Conservation (phyloP, 2,329 filamentous ascomycete species). For the Exophiala xenobiotica region DNA sequence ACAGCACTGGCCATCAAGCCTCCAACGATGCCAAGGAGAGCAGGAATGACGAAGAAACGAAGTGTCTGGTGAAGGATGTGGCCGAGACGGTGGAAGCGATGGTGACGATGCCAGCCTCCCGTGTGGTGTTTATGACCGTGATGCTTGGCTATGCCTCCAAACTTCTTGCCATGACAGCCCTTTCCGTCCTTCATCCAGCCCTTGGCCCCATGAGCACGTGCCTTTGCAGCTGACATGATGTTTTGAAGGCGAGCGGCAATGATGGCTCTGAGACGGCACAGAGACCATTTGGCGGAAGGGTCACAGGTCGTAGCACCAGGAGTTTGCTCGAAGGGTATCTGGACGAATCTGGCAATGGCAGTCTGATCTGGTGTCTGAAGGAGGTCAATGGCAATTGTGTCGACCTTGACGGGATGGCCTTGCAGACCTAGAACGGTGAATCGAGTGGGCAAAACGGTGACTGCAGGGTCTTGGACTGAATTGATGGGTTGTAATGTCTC, state of each 20-base stretch:
- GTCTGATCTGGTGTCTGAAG: conserved; percentile 39
- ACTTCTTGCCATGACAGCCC: conserved; percentile 18
- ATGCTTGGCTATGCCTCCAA: conserved; percentile 18
- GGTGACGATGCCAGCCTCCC: conserved; percentile 26
- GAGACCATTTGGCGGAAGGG: conserved; percentile 41
- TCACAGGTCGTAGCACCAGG: conserved; percentile 33
- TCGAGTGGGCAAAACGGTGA: conserved; percentile 40
- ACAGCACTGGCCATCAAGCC: conserved; percentile 47
- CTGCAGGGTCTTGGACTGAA: conserved; percentile 34
- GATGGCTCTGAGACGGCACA: conserved; percentile 44
- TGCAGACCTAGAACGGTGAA: conserved; percentile 49
- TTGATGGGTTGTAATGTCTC: conserved; percentile 36
- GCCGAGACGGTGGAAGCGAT: conserved; percentile 29
- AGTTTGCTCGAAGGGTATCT: conserved; percentile 38
- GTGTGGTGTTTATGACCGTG: conserved; percentile 36
- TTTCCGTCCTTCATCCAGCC: conserved; percentile 21
- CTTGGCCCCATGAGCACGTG: conserved; percentile 22
- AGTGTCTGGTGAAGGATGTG: conserved; percentile 43
- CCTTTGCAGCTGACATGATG: conserved; percentile 34
- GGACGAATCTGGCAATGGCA: conserved; percentile 39
- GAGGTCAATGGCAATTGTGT: conserved; percentile 43
- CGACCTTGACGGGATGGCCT: conserved; percentile 44
- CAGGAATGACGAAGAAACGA: conserved; percentile 47
- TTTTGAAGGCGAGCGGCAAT: conserved; percentile 41
- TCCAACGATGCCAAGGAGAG: conserved; percentile 45